Evolutionary conservation across 805 yeast species (phyloP), one percentile per base, ranked within the genome.

Genomic region (Ascoidea rubescens): DNA sequence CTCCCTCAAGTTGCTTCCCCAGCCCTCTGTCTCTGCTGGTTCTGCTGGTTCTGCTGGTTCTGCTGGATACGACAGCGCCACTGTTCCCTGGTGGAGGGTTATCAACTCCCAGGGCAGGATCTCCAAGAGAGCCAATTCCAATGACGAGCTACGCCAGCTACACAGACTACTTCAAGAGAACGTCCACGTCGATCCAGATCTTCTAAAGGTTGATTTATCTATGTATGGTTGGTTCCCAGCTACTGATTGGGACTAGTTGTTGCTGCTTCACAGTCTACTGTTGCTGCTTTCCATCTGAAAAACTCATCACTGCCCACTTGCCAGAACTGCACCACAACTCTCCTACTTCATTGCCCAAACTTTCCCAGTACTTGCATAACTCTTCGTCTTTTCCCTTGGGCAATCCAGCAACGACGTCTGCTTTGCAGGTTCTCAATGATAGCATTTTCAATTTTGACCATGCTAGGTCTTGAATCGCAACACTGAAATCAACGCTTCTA

Each of bases 361-460:
- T 64, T 60, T 71, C 77, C 85, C 87, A 90, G 47, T 69, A 67
- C 53, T 74, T 66, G 48, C 78, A 73, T 56, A 91, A 73, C 61
- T 79, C 73, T 59, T 83, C 89, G 58, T 85, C 86, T 46, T 78
- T 68, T 3, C 96, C 96, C 45, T 71, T 74, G 4, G 75, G 73
- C 56, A 93, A 75, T 1, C 95, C 98, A 46, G 87, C 96, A 51
- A 85, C 82, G 5, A 90, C 98, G 64, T 93, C 99, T 1, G 98
- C 97, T 68, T 93, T 93, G 66, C 96, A 84, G 2, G 98, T 93
- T 71, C 99, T 80, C 60, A 93, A 74, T 42, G 95, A 78, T 54
- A 88, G 71, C 31, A 87, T 59, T 14, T 80, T 81, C 52, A 93
- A 70, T 6, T 82, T 82, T 33, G 81, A 74, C 0, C 66, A 57